A percentile compares a stretch with the other conserved stretches of the same genome.
phyloP scores from a whole-genome alignment of 306 rosid genomes.

The Rosa chinensis region DNA sequence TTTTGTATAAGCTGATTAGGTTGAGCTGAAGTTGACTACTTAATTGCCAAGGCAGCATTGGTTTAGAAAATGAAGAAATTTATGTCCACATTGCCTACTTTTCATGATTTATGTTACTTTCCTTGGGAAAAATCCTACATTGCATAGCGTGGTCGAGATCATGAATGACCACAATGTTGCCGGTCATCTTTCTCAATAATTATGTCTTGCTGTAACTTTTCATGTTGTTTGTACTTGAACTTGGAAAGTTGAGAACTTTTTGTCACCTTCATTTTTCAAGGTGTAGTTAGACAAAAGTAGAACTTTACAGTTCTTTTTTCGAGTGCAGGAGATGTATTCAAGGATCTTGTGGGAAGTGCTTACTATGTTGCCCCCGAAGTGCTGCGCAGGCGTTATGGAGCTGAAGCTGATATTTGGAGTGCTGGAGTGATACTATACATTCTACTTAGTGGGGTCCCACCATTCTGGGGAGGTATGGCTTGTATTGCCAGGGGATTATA shows the following conservation, averaged over 20 bases:
- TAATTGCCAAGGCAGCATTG: not conserved
- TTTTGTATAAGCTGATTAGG: not conserved
- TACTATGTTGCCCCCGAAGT: constrained; percentile 98
- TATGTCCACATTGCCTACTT: not conserved
- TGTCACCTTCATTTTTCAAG: not conserved
- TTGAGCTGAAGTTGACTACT: not conserved
- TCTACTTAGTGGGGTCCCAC: constrained; percentile 94
- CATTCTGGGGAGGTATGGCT: constrained; percentile 89
- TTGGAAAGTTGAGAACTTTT: not conserved
- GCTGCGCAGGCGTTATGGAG: constrained; percentile 72
- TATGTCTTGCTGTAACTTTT: not conserved
- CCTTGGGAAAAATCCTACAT: too few species aligned
- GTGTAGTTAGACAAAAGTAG: not conserved
- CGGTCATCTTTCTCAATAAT: not conserved
- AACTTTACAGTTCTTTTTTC: constrained; percentile 14
- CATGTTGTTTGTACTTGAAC: constrained; percentile 1
- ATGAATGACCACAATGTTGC: not conserved
- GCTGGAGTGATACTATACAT: constrained; percentile 88
- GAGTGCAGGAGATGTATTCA: constrained; percentile 69
- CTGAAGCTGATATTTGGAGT: constrained; percentile 96
- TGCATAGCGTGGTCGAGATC: not conserved
- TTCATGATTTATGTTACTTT: too few species aligned
- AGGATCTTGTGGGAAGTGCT: constrained; percentile 94
- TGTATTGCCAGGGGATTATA: not conserved
- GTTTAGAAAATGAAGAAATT: not conserved